A percentile compares a stretch with the other conserved stretches of the same genome.
Evolutionary conservation across 768 basidiomycete genomes (phyloP).

Genomic region (Pholiota molesta): DNA sequence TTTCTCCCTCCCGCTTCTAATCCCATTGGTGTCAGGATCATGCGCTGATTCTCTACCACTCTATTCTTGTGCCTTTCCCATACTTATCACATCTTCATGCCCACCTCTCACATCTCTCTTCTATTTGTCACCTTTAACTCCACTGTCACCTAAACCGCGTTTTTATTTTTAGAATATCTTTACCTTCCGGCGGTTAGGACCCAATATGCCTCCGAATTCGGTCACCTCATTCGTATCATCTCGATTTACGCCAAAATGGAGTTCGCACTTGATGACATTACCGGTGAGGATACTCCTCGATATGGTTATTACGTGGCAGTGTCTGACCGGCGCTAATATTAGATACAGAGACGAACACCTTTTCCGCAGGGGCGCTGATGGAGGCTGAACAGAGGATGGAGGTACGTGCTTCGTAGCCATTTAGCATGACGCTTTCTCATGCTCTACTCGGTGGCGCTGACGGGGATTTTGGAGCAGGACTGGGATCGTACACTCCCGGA

Average conservation of each 20-base stretch:
- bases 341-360: slow-evolving; percentile 40
- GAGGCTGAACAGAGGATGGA: slow-evolving; percentile 50
- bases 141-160: slow-evolving; percentile 13
- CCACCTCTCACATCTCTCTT: slow-evolving; percentile 21
- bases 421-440: slow-evolving; percentile 3
- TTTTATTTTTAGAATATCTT: slow-evolving; percentile 60
- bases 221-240: slow-evolving; percentile 73
- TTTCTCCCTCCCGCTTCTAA: slow-evolving; percentile 20
- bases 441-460: slow-evolving; percentile 15
- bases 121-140: slow-evolving; percentile 20
- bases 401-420: slow-evolving; percentile 31
- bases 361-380: slow-evolving; percentile 35
- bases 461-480: slow-evolving; percentile 38
- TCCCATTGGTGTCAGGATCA: slow-evolving; percentile 22
- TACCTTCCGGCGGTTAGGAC: slow-evolving; percentile 63
- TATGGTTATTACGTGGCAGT: slow-evolving; percentile 10
- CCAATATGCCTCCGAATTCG: slow-evolving; percentile 71
- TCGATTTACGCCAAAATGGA: slow-evolving; percentile 67
- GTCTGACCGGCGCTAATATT: slow-evolving; percentile 20
- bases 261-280: slow-evolving; percentile 51
- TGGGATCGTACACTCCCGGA: slow-evolving; percentile 74
- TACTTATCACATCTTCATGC: slow-evolving; percentile 14
- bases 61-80: slow-evolving; percentile 24
- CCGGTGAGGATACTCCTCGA: slow-evolving; percentile 38
- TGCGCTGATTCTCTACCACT: slow-evolving; percentile 25